phyloP scores from a whole-genome alignment of 1,284 basidiomycete species.

The Trametes hirsuta region DNA sequence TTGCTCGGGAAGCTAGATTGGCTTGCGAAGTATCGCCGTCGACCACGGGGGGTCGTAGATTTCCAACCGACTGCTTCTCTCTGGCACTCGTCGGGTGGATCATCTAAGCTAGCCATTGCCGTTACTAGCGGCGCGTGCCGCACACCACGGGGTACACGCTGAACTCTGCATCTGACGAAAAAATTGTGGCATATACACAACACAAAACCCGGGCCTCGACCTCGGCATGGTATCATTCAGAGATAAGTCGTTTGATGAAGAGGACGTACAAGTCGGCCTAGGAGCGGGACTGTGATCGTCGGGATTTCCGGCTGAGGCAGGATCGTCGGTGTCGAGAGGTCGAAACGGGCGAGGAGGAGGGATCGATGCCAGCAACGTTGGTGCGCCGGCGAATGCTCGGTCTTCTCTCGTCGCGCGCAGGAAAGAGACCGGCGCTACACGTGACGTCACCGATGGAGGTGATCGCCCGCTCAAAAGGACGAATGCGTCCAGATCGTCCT shows the following conservation, averaged over 20 bases:
- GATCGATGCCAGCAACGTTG: slow-evolving; percentile 11
- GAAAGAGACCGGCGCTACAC: slow-evolving; percentile 20
- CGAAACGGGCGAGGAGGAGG: neutral
- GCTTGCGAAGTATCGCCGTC: no score
- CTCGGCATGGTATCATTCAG: no score
- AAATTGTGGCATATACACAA: no score
- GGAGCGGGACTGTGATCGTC: slow-evolving; percentile 10
- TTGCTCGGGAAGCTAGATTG: no score
- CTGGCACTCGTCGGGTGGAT: no score
- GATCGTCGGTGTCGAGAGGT: slow-evolving; percentile 5
- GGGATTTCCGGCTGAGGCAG: neutral
- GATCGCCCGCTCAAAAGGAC: slow-evolving; percentile 22
- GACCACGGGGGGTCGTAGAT: no score
- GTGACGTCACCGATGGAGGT: slow-evolving; percentile 27
- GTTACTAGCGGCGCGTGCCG: no score
- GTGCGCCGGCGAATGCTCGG: slow-evolving; percentile 12
- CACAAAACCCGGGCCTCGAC: no score
- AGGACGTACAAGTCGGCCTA: neutral
- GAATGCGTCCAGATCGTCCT: neutral
- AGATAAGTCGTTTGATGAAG: neutral
- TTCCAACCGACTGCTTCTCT: no score
- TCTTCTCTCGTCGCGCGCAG: slow-evolving; percentile 5
- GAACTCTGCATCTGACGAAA: neutral
- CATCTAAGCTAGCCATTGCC: no score
- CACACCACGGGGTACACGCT: neutral